A percentile compares a stretch with the other conserved stretches of the same genome.
phyloP scores from a whole-genome alignment of 805 yeast species.

The Lachancea fermentati region DNA sequence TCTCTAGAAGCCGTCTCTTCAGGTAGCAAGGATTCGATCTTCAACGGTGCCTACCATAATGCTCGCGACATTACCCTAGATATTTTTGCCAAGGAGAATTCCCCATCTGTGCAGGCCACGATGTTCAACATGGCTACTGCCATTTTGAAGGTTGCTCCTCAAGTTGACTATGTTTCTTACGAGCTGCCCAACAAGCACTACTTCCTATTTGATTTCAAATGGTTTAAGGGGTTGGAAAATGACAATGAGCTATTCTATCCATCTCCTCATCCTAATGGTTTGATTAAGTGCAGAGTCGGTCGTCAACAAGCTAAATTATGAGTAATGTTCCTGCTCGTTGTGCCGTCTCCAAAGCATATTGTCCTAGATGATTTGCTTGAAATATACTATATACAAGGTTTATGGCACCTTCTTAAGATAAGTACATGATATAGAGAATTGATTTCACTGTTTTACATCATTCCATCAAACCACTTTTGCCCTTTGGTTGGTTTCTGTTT shows the following conservation, averaged over 20 bases:
- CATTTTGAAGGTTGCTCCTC: conserved; percentile 54
- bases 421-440: background rate
- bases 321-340: conserved; percentile 7
- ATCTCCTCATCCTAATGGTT: conserved; percentile 87
- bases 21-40: conserved; percentile 54
- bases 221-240: conserved; percentile 75
- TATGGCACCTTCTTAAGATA: background rate
- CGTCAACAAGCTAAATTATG: conserved; percentile 59
- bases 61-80: conserved; percentile 69
- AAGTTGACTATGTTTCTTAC: conserved; percentile 62
- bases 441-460: conserved; percentile 17
- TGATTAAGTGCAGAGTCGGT: conserved; percentile 80
- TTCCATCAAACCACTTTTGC: conserved; percentile 31
- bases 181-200: conserved; percentile 89
- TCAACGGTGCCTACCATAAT: conserved; percentile 56
- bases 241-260: conserved; percentile 87
- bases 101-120: conserved; percentile 94
- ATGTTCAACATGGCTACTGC: conserved; percentile 87
- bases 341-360: no score
- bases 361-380: no score
- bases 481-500: conserved; percentile 35
- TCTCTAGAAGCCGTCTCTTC: conserved; percentile 44
- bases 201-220: conserved; percentile 69
- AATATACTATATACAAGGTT: background rate
- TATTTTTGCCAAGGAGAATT: conserved; percentile 76